Evolutionary conservation across 352 stramenopile species (phyloP), one percentile per base, ranked within the genome.

Genomic region (Globisporangium polare): DNA sequence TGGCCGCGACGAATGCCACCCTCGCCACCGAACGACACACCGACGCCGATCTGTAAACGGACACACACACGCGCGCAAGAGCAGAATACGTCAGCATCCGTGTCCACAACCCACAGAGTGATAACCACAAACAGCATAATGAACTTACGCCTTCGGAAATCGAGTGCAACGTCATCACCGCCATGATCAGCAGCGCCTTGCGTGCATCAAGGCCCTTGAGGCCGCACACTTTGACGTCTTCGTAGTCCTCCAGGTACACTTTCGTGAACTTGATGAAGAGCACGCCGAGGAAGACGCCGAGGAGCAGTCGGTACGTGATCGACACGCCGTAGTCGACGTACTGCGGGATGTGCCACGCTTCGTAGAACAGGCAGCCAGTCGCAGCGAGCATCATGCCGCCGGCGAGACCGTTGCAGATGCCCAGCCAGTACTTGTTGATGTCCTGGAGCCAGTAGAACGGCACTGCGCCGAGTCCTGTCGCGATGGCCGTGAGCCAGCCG

Each of bases 361-460:
- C 97, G 65, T 92, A 85, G 61, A 98, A 94, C 35, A 99, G 73
- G 47, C 92, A 98, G 56, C 92, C 95, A 17, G 90, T 98, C 5
- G 97, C 97, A 9, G 95, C 95, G 41, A 98, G 83, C 97, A 99
- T 99, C 97, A 99, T 99, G 15, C 97, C 97, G 13, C 93, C 96
- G 3, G 97, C 97, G 29, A 99, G 78, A 4, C 93, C 83, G 69
- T 98, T 98, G 56, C 89, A 98, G 39, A 99, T 86, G 50, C 93
- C 94, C 20, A 98, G 78, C 86, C 89, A 99, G 69, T 91, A 98
- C 56, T 97, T 92, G 59, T 97, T 85, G 53, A 98, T 78, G 62
- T 98, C 77, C 2, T 78, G 80, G 27, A 97, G 83, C 74, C 98
- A 97, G 58, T 97, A 87, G 57, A 99, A 97, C 22, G 97, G 97